Percentiles rank a stretch among this genome's conserved stretches.
These are phyloP conservation scores for Zygoascus bituminiphila DNA, from an alignment of 805 yeast genomes.

Conservation along the genomic window DNA sequence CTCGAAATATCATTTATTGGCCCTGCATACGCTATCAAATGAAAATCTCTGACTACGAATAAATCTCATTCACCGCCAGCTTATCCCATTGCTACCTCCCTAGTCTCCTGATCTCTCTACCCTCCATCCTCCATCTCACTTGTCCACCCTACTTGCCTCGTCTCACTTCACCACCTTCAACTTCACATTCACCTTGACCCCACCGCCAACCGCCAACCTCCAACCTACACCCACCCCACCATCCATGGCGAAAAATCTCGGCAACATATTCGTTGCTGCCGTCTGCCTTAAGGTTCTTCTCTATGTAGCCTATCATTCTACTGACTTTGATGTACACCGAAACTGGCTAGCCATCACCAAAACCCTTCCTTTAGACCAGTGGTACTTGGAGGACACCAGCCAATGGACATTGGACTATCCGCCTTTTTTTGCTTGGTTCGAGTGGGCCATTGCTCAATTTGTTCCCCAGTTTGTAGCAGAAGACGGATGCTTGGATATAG, in stretches of 20 bases:
- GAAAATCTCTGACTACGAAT: too few relatives aligned
- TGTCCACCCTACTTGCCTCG: too few relatives aligned
- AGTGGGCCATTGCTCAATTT: conserved; percentile 64
- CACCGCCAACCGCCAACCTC: neutral
- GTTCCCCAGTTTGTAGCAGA: conserved; percentile 54
- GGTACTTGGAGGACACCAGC: conserved; percentile 77
- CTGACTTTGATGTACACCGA: conserved; percentile 95
- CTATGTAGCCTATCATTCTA: conserved; percentile 80
- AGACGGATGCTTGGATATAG: conserved; percentile 75
- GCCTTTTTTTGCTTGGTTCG: conserved; percentile 95
- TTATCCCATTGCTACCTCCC: too few relatives aligned
- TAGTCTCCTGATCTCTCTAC: too few relatives aligned
- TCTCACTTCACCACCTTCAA: too few relatives aligned
- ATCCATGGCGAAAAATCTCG: conserved; percentile 36
- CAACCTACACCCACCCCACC: neutral
- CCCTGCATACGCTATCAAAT: too few relatives aligned
- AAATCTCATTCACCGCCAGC: too few relatives aligned
- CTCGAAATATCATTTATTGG: too few relatives aligned
- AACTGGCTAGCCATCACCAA: conserved; percentile 93
- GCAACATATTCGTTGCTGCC: conserved; percentile 62
- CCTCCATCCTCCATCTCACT: too few relatives aligned
- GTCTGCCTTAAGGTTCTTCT: conserved; percentile 51
- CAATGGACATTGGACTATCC: conserved; percentile 98
- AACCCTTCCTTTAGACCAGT: conserved; percentile 58
- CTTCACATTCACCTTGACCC: too few relatives aligned